Conservation (phyloP, 2,329 filamentous ascomycete species). For the Coniella lustricola region DNA sequence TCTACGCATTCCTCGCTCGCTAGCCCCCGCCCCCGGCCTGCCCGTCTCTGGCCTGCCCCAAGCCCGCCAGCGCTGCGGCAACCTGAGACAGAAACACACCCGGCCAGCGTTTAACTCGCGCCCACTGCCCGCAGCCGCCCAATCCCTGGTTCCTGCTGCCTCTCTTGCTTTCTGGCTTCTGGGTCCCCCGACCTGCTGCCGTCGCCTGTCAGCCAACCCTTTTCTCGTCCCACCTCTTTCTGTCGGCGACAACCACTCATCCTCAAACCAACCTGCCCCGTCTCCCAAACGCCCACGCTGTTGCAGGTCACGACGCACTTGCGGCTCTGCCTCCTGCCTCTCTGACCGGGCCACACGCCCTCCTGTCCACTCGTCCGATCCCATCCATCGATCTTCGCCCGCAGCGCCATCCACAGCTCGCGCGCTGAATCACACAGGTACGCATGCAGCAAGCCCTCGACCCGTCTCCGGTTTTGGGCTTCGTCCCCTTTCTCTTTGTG, state of each 20-base stretch:
- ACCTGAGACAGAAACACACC: neutral
- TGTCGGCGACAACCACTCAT: constrained; percentile 8
- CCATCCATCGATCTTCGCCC: constrained; percentile 5
- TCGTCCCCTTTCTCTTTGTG: neutral
- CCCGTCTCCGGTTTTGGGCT: neutral
- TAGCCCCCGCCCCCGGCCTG: too few relatives aligned
- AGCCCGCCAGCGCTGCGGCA: neutral
- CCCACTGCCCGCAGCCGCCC: constrained; percentile 12
- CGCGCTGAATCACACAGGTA: constrained; percentile 11
- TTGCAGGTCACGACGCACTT: too few relatives aligned
- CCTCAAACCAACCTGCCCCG: constrained; percentile 6
- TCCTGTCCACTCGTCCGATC: constrained; percentile 8
- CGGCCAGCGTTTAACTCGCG: constrained; percentile 14
- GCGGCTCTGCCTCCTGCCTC: too few relatives aligned
- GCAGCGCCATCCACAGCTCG: neutral
- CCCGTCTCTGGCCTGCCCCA: neutral
- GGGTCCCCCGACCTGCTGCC: constrained; percentile 5
- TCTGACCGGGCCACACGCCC: too few relatives aligned
- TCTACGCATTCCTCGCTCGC: neutral
- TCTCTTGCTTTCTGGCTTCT: neutral
- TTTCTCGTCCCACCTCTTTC: constrained; percentile 12
- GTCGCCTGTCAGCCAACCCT: constrained; percentile 13
- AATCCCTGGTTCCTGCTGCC: constrained; percentile 6
- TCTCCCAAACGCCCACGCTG: too few relatives aligned
- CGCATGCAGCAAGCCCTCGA: neutral